phyloP scores from a whole-genome alignment of 1,139 yeast genomes.

The Hyphopichia fennica region DNA sequence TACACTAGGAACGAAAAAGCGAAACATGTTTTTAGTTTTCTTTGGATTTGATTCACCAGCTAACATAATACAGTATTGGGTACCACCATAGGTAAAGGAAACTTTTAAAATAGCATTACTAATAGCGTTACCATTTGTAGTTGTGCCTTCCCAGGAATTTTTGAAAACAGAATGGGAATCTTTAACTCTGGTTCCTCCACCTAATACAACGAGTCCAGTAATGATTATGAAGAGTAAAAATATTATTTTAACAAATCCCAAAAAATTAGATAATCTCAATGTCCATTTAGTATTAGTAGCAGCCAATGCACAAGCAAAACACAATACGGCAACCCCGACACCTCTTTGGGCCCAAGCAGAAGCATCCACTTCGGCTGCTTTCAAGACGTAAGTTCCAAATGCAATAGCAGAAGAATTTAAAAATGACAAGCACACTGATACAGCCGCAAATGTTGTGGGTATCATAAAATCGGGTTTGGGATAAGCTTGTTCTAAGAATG shows the following conservation, averaged over 20 bases:
- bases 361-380: constrained; percentile 33
- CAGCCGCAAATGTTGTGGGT: constrained; percentile 44
- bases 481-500: constrained; percentile 43
- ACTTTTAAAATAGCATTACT: constrained; percentile 44
- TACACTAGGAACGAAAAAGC: constrained; percentile 33
- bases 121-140: constrained; percentile 40
- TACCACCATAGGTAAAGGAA: constrained; percentile 43
- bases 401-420: constrained; percentile 44
- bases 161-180: constrained; percentile 32
- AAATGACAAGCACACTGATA: constrained; percentile 37
- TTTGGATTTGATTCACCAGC: constrained; percentile 37
- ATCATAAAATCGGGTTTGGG: constrained; percentile 40
- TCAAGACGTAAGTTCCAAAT: constrained; percentile 37
- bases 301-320: constrained; percentile 24
- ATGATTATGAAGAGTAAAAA: constrained; percentile 35
- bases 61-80: constrained; percentile 35
- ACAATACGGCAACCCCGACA: constrained; percentile 36
- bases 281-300: constrained; percentile 31
- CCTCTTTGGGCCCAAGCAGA: constrained; percentile 44
- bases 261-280: constrained; percentile 30
- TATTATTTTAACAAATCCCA: constrained; percentile 40
- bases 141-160: constrained; percentile 42
- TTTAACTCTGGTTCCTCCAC: constrained; percentile 35
- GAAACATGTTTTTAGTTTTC: constrained; percentile 29
- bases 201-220: constrained; percentile 39